phyloP scores from a whole-genome alignment of 2,329 filamentous ascomycete genomes.

The Fusarium oxysporum region DNA sequence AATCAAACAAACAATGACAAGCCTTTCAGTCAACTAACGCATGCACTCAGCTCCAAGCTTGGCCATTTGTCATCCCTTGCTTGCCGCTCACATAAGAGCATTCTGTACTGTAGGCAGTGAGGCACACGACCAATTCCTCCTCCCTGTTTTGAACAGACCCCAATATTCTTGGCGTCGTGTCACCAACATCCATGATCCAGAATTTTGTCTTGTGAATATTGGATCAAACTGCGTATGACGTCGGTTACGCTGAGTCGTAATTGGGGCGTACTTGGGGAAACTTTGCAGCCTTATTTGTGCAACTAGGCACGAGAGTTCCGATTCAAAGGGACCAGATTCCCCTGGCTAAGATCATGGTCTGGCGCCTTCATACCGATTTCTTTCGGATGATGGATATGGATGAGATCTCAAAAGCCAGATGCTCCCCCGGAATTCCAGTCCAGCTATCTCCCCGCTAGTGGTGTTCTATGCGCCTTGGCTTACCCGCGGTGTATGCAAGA shows the following conservation, averaged over 20 bases:
- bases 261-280: slow-evolving; percentile 2
- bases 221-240: slow-evolving; percentile 3
- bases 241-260: slow-evolving; percentile 23
- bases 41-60: slow-evolving; percentile 1
- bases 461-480: slow-evolving; percentile 11
- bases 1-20: background rate
- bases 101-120: background rate
- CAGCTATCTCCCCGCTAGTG: background rate
- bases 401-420: slow-evolving; percentile 1
- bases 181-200: slow-evolving; percentile 6
- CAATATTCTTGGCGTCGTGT: slow-evolving; percentile 16
- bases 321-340: background rate
- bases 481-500: background rate
- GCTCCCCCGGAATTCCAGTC: slow-evolving; percentile 1
- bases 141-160: slow-evolving; percentile 1
- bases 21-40: background rate
- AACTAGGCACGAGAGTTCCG: background rate
- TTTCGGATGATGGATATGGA: background rate
- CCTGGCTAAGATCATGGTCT: background rate
- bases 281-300: slow-evolving; percentile 25
- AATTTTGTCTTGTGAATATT: slow-evolving; percentile 18
- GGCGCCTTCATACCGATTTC: background rate
- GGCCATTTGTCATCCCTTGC: background rate
- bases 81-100: slow-evolving; percentile 1
- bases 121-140: slow-evolving; percentile 6